Base-by-base conservation (phyloP, 1,284 basidiomycete species). In the Cryptococcus amylolentus region DNA sequence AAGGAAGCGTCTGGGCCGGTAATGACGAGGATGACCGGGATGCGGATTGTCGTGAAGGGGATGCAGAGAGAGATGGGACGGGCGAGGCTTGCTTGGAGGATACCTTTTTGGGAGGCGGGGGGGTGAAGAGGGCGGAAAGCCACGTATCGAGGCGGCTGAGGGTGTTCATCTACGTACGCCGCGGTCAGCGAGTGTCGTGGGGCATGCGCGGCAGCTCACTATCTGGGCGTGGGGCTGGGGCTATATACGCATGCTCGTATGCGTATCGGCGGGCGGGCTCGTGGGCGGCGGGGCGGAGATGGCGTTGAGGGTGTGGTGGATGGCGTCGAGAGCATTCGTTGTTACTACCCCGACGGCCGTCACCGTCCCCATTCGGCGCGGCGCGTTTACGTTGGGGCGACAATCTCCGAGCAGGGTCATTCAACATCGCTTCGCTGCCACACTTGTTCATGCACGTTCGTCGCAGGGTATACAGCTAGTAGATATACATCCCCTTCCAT, bases 61-160 rank as follows among this genome's bases (percentile, higher is more conserved):
- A 20, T n/a, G 49, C 28, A 44, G 37, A n/a, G 20, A 3, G 31
- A 5, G 31, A 35, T 3, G 31, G 10, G 1, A 6, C 10, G 5
- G 31, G 10, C 6, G 31, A 35, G 31, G 31, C 31, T 35, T 35
- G 31, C 10, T 35, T 35, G 7, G 31, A 35, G 31, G 10, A 35
- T 10, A 10, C 31, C 31, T 10, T 35, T 10, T 6, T 8, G 6
- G 31, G 10, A 10, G 31, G 31, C 31, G 31, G 6, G 10, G 53
- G 43, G 38, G 39, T 27, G 56, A 61, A 44, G 28, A 55, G 27
- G 47, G 61, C 55, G 27, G 65, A 62, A 54, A 73, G 50, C 51
- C 60, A 67, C 18, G 63, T 51, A 57, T 73, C 72, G 31, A 72
- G 58, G 8, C 67, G 64, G 47, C 58, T 57, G 43, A 72, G 63